Evolutionary conservation across 106 monocot genomes (phyloP), one percentile per base, ranked within the genome.

Genomic region (Ottelia alismoides): DNA sequence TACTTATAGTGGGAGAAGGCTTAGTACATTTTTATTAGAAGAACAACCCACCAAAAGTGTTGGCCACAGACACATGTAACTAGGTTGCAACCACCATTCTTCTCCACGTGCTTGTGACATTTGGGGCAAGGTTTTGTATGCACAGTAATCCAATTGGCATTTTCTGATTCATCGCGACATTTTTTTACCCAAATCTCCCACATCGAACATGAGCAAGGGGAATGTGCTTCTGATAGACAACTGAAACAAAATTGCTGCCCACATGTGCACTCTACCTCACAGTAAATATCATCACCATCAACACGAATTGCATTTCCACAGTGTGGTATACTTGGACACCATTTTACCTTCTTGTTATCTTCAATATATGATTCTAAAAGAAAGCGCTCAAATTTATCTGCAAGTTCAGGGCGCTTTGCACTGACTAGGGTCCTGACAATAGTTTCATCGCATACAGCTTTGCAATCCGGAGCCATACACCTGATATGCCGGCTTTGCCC

Each of bases 281-380:
- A 91, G 46, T 65, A 70, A 31, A 70, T 70, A 60, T 91, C 40
- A 43, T 43, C 91, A 18, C 46, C 59, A 45, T 81, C 70, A 35
- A 85, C 91, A 47, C 72, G 77, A 40, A 91, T 85, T 1, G 91
- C 91, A 73, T 91, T 91, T 28, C 91, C 91, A 72, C 91, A 91
- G 56, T 91, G 77, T 12, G 89, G 89, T 22, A 71, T 52, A 25
- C 78, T 79, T 0, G 88, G 88, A 55, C 88, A 88, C 88, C 88
- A 84, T 25, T 91, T 91, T 32, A 91, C 91, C 21, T 77, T 85
- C 45, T 91, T 73, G 57, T 91, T 91, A 51, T 91, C 91, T 55
- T 91, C 91, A 49, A 91, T 78, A 65, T 91, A 91, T 1, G 91
- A 91, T 61, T 85, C 91, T 26, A 91, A 71, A 25, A 91, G 70